Evolutionary conservation across 164 flowering plant species (phyloP).

Genomic region (Piper betle): DNA sequence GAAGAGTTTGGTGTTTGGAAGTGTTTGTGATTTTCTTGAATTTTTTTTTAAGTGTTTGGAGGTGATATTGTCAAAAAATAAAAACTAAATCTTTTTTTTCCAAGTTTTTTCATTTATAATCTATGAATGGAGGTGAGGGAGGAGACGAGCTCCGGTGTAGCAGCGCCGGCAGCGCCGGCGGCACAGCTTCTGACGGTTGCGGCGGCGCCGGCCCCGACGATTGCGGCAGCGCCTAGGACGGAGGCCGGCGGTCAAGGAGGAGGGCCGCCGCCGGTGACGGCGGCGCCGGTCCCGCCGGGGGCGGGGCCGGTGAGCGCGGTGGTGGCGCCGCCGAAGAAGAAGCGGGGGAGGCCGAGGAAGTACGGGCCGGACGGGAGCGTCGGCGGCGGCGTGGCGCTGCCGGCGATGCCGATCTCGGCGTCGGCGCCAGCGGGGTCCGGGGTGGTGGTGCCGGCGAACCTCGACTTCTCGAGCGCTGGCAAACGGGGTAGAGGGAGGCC

Average conservation of each 20-base stretch:
- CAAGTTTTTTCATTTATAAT: background rate
- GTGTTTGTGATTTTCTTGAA: background rate
- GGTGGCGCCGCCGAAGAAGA: slow-evolving; percentile 47
- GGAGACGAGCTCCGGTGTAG: slow-evolving; percentile 19
- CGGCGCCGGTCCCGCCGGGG: slow-evolving; percentile 15
- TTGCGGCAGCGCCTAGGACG: slow-evolving; percentile 8
- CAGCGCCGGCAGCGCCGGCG: slow-evolving; percentile 1
- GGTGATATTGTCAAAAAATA: too few relatives aligned
- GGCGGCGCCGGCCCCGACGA: slow-evolving; percentile 16
- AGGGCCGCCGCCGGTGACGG: slow-evolving; percentile 2
- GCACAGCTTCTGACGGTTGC: slow-evolving; percentile 13
- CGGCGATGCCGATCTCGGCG: slow-evolving; percentile 78
- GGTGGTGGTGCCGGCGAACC: slow-evolving; percentile 27
- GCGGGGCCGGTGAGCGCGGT: slow-evolving; percentile 5
- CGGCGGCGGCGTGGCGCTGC: slow-evolving; percentile 34
- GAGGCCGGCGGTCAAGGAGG: background rate
- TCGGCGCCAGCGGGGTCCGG: slow-evolving; percentile 48
- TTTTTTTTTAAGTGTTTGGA: background rate
- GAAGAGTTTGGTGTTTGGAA: background rate
- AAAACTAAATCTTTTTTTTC: too few relatives aligned
- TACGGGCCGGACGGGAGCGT: slow-evolving; percentile 55
- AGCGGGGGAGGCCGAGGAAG: slow-evolving; percentile 93
- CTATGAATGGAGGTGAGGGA: slow-evolving; percentile 48
- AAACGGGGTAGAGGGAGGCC: slow-evolving; percentile 64
- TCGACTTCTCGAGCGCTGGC: slow-evolving; percentile 42